Percentiles rank a stretch among this genome's conserved stretches.
Evolutionary conservation across 768 basidiomycete genomes (phyloP).

Genomic region (Auriscalpium orientale): DNA sequence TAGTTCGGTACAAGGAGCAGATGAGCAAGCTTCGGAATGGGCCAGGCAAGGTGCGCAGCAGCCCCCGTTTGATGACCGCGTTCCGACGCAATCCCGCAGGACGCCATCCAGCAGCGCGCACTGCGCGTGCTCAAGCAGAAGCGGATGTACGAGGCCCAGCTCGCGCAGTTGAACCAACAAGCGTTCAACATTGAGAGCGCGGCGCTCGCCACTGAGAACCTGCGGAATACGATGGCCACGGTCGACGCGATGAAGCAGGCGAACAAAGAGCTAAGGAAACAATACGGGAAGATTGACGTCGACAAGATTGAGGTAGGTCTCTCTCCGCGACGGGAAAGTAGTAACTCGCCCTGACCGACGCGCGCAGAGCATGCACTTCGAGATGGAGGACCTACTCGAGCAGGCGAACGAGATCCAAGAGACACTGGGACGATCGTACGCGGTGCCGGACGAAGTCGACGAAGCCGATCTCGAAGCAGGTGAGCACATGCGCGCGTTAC

Average conservation of each 20-base stretch:
- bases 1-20: constrained; percentile 88
- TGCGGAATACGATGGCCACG: constrained; percentile 98
- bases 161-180: constrained; percentile 87
- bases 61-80: neutral
- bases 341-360: neutral
- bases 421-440: constrained; percentile 86
- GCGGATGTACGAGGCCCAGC: constrained; percentile 90
- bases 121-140: constrained; percentile 90
- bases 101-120: constrained; percentile 91
- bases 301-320: constrained; percentile 91
- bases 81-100: constrained; percentile 33
- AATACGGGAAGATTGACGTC: constrained; percentile 95
- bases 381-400: constrained; percentile 96
- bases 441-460: constrained; percentile 94
- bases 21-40: constrained; percentile 91
- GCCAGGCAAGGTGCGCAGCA: constrained; percentile 75
- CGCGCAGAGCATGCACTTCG: constrained; percentile 82
- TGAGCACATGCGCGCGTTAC: constrained; percentile 25
- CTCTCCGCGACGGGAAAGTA: neutral
- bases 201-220: constrained; percentile 91
- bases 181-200: constrained; percentile 99
- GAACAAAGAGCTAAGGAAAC: constrained; percentile 93
- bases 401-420: constrained; percentile 99
- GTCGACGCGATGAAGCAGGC: constrained; percentile 93
- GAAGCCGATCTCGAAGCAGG: constrained; percentile 97